These are phyloP conservation scores for Fusarium fujikuroi DNA, from an alignment of 2,329 filamentous ascomycete species.

Conservation along the genomic window DNA sequence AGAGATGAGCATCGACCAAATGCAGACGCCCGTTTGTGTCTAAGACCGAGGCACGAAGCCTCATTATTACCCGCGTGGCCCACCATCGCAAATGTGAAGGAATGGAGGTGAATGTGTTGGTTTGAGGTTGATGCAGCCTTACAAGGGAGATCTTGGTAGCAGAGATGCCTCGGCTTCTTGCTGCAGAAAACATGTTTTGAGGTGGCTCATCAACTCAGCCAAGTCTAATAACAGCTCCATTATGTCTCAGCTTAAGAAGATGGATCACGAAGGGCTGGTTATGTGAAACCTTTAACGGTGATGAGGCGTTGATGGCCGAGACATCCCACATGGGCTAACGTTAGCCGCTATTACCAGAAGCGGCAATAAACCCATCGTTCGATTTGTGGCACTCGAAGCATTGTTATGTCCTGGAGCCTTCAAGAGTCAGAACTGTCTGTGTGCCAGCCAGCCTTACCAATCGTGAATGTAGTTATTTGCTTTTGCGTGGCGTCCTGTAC, in stretches of 20 bases:
- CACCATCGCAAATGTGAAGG: background rate
- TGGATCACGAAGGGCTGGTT: constrained; percentile 1
- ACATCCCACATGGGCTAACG: constrained; percentile 25
- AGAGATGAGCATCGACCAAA: background rate
- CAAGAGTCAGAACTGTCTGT: background rate
- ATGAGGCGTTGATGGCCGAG: constrained; percentile 30
- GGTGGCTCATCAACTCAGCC: background rate
- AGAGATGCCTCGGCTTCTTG: background rate
- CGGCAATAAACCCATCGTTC: constrained; percentile 20
- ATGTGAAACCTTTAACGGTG: constrained; percentile 32
- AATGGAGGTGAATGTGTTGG: constrained; percentile 17
- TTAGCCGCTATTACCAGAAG: constrained; percentile 36
- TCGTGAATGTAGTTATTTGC: constrained; percentile 1
- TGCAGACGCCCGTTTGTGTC: background rate
- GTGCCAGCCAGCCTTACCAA: constrained; percentile 28
- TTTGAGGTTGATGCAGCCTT: constrained; percentile 8
- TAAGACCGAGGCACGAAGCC: background rate
- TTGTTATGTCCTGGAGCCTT: background rate
- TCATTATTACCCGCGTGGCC: background rate
- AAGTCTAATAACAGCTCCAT: background rate
- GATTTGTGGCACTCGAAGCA: constrained; percentile 32
- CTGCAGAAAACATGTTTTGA: background rate
- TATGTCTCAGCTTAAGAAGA: constrained; percentile 24
- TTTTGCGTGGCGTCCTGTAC: constrained; percentile 10
- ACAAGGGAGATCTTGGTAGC: background rate